These are phyloP conservation scores for Setaria italica DNA, from an alignment of 202 grass and related monocot species.

Conservation along the genomic window DNA sequence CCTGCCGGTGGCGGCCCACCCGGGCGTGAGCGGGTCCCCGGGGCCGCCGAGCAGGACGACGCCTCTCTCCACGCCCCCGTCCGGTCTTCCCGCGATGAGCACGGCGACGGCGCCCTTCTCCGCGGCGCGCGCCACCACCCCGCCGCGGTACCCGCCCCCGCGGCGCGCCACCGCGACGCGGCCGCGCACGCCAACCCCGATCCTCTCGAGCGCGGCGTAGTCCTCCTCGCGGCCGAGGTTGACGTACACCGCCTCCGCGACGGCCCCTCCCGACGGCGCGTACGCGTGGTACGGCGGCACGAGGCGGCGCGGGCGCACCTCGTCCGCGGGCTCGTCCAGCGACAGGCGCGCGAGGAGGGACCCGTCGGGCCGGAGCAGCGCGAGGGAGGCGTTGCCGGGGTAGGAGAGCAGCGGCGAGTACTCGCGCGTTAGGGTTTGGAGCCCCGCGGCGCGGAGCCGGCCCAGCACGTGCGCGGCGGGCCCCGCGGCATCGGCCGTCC, in stretches of 20 bases:
- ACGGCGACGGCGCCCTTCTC: slow-evolving; percentile 69
- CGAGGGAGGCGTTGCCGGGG: slow-evolving; percentile 67
- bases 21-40: slow-evolving; percentile 84
- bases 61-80: slow-evolving; percentile 89
- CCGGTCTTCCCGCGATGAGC: slow-evolving; percentile 58
- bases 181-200: slow-evolving; percentile 59
- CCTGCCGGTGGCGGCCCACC: slow-evolving; percentile 62
- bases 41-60: slow-evolving; percentile 70
- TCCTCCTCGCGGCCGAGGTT: slow-evolving; percentile 87
- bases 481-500: slow-evolving; percentile 47
- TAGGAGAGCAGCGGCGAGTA: slow-evolving; percentile 85
- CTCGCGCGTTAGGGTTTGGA: slow-evolving; percentile 52
- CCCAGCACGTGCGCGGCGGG: slow-evolving; percentile 53
- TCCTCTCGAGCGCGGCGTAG: slow-evolving; percentile 54
- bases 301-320: background rate
- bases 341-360: slow-evolving; percentile 56
- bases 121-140: slow-evolving; percentile 67
- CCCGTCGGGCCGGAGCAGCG: slow-evolving; percentile 60
- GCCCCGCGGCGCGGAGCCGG: slow-evolving; percentile 54
- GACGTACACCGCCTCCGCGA: slow-evolving; percentile 76
- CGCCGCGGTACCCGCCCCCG: slow-evolving; percentile 75
- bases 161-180: slow-evolving; percentile 59
- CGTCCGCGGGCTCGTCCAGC: slow-evolving; percentile 73
- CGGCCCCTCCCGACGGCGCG: slow-evolving; percentile 59
- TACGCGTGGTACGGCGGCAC: slow-evolving; percentile 88